These are phyloP conservation scores for Perilla frutescens DNA, from an alignment of 257 asterid species.

Conservation along the genomic window DNA sequence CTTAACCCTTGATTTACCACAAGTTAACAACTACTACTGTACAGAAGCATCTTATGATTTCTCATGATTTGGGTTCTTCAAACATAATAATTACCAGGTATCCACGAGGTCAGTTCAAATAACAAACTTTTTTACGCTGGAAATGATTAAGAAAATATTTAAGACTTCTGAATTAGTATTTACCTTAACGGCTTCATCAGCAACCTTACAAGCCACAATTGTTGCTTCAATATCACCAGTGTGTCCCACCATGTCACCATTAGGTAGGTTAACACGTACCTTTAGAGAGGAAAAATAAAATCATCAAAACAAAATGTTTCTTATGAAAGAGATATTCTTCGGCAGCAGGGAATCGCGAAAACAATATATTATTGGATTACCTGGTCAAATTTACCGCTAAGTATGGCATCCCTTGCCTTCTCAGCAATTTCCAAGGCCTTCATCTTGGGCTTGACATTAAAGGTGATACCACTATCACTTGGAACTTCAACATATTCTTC, in stretches of 20 bases:
- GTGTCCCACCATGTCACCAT: constrained; percentile 98
- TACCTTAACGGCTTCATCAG: constrained; percentile 98
- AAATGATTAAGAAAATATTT: not conserved
- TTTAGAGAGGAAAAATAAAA: constrained; percentile 27
- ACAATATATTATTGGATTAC: constrained; percentile 43
- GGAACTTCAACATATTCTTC: constrained; percentile 96
- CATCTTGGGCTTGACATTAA: constrained; percentile 94
- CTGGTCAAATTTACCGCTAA: constrained; percentile 88
- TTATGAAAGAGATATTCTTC: not conserved
- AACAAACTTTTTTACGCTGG: not conserved
- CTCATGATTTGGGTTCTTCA: not conserved
- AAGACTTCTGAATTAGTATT: not conserved
- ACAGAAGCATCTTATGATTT: too few relatives aligned
- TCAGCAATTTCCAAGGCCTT: constrained; percentile 93
- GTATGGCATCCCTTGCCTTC: constrained; percentile 94
- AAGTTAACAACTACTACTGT: too few relatives aligned
- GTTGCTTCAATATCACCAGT: constrained; percentile 97
- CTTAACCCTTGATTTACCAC: too few relatives aligned
- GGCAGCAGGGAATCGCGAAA: not conserved
- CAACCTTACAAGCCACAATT: constrained; percentile 88
- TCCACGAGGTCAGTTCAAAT: constrained; percentile 2
- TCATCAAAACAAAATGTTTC: constrained; percentile 12
- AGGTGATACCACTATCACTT: constrained; percentile 88
- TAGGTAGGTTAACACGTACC: constrained; percentile 94
- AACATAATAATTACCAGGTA: not conserved